These are phyloP conservation scores for Myxozyma melibiosi DNA, from an alignment of 805 yeast genomes.

Conservation along the genomic window DNA sequence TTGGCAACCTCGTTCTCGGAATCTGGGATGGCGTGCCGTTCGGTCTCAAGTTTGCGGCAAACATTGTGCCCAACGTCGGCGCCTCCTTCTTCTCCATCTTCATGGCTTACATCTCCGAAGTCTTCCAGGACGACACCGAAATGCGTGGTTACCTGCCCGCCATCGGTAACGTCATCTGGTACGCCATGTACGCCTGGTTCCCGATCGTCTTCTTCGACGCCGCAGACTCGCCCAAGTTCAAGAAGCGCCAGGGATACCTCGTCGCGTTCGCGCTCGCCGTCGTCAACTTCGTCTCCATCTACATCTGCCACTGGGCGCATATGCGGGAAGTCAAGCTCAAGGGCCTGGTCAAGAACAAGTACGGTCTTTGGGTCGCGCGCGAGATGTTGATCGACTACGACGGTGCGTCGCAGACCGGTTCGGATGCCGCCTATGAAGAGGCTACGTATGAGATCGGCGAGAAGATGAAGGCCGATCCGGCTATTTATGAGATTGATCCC, in stretches of 20 bases:
- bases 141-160: constrained; percentile 40
- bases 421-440: not conserved
- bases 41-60: constrained; percentile 29
- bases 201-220: constrained; percentile 44
- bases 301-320: constrained; percentile 18
- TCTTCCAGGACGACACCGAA: constrained; percentile 40
- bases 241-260: constrained; percentile 23
- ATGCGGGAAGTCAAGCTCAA: constrained; percentile 20
- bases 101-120: constrained; percentile 37
- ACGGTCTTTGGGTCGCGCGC: constrained; percentile 22
- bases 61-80: constrained; percentile 24
- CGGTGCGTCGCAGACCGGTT: not conserved
- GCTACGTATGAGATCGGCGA: not conserved
- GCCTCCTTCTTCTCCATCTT: constrained; percentile 25
- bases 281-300: constrained; percentile 14
- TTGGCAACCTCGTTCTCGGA: constrained; percentile 29
- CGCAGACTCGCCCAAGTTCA: constrained; percentile 42
- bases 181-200: constrained; percentile 31
- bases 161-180: constrained; percentile 41
- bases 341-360: constrained; percentile 24
- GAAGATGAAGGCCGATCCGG: not conserved
- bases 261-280: constrained; percentile 21
- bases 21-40: constrained; percentile 29
- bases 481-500: constrained; percentile 6
- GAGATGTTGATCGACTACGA: constrained; percentile 13